These are phyloP conservation scores for Thalassiosira pacifica DNA, from an alignment of 352 stramenopile species.

Conservation along the genomic window DNA sequence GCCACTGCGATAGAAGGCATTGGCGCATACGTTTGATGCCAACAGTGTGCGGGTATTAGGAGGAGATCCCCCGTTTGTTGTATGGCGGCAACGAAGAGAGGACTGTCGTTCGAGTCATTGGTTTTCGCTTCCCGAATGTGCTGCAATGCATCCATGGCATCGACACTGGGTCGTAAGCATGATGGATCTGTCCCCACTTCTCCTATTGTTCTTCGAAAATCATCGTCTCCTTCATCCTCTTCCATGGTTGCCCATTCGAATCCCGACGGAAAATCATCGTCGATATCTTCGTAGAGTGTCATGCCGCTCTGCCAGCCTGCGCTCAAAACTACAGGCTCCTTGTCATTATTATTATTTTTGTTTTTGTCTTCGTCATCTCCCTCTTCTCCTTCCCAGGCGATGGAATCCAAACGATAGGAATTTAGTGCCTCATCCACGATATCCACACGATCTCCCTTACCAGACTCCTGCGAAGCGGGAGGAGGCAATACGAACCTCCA, in stretches of 20 bases:
- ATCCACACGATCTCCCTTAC: conserved; percentile 35
- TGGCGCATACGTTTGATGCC: conserved; percentile 72
- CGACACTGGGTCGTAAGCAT: conserved; percentile 31
- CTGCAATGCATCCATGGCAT: conserved; percentile 31
- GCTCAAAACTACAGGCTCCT: conserved; percentile 41
- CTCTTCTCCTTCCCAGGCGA: conserved; percentile 60
- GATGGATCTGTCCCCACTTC: conserved; percentile 17
- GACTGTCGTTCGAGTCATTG: not conserved
- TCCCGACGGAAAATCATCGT: conserved; percentile 50
- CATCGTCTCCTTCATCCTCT: conserved; percentile 27
- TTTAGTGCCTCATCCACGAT: conserved; percentile 54
- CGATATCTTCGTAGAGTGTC: conserved; percentile 51
- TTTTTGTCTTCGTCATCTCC: too few relatives aligned
- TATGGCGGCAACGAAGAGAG: conserved; percentile 35
- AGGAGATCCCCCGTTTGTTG: conserved; percentile 64
- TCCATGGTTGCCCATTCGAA: conserved; percentile 46
- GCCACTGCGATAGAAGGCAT: conserved; percentile 67
- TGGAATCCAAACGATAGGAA: conserved; percentile 69
- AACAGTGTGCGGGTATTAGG: conserved; percentile 70
- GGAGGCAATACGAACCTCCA: conserved; percentile 73
- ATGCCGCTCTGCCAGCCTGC: conserved; percentile 73
- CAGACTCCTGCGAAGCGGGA: too few relatives aligned
- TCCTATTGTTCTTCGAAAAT: conserved; percentile 40
- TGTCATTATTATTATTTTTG: conserved; percentile 10
- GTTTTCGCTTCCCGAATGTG: conserved; percentile 16